Percentiles rank a stretch among this genome's conserved stretches.
phyloP scores from a whole-genome alignment of 352 stramenopile species.

The Globisporangium cederbergense region DNA sequence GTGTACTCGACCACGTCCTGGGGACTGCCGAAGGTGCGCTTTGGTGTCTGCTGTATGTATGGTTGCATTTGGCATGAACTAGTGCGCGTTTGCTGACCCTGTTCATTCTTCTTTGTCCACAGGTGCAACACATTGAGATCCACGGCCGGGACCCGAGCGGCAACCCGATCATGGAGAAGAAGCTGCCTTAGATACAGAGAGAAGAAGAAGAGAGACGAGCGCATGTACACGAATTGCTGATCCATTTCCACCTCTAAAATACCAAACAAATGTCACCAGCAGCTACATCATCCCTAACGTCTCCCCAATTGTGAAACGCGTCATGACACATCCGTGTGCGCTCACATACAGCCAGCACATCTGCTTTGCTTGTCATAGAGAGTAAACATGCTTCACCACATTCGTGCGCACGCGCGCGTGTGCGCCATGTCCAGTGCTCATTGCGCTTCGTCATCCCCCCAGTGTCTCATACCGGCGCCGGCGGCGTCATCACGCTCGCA shows the following conservation, averaged over 20 bases:
- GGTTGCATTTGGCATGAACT: neutral
- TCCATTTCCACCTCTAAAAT: neutral
- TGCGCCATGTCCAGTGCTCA: neutral
- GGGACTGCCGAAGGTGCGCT: conserved; percentile 71
- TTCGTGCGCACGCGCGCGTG: neutral
- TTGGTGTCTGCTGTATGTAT: neutral
- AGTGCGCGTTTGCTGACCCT: neutral
- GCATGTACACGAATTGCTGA: neutral
- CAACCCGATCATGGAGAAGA: conserved; percentile 82
- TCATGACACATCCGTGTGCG: neutral
- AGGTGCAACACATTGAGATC: conserved; percentile 88
- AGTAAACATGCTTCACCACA: no score
- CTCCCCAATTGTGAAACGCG: neutral
- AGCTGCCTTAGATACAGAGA: conserved; percentile 51
- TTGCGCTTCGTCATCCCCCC: neutral
- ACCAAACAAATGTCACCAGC: neutral
- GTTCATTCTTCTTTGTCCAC: neutral
- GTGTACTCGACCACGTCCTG: conserved; percentile 83
- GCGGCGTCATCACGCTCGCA: neutral
- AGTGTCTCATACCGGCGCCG: neutral
- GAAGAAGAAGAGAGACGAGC: neutral
- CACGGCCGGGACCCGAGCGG: conserved; percentile 66
- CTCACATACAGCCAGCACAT: no score
- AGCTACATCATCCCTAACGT: neutral
- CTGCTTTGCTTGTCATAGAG: no score